Evolutionary conservation across 1,284 basidiomycete genomes (phyloP), one percentile per base, ranked within the genome.

Genomic region (Sporisorium iseilematis-ciliati): DNA sequence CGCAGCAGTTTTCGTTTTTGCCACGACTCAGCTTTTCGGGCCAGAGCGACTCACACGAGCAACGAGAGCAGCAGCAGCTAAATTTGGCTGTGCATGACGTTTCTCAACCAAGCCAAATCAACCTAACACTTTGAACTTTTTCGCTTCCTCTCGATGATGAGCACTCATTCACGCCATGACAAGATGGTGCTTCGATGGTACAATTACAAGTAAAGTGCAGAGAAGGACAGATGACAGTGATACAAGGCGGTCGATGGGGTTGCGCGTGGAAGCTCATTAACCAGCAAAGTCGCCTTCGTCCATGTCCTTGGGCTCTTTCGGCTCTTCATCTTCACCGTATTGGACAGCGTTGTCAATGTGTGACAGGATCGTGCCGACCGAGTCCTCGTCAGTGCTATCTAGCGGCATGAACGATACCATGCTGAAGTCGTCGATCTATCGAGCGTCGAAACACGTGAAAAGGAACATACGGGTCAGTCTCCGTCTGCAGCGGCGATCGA

Each of bases 321-420:
- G 82, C 64, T 85, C 83, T 53, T 85, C 84, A 57, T 85, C 84
- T 51, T 85, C 84, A 46, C 83, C 82, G 40, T 83, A 97, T 85
- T 97, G 95, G 90, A 98, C 93, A 69, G 94, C 92, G 81, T 95
- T 95, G 87, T 99, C 97, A 65, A 99, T 92, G 85, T 98, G 95
- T 83, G 93, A 95, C 54, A 99, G 89, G 14, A 98, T 91, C 1
- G 90, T 91, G 82, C 94, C 93, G 53, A 99, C 88, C 10, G 93
- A 95, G 80, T 97, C 94, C 56, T 95, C 91, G 71, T 91, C 90
- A 3, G 93, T 92, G 54, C 97, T 90, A 86, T 99, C 94, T 48
- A 99, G 89, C 1, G 97, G 95, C 42, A 99, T 87, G 88, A 99
- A 99, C 2, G 94, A 95, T 5, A 99, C 97, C 62, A 99, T 90